Evolutionary conservation across 306 rosid species (phyloP), one percentile per base, ranked within the genome.

Genomic region (Dryas octopetala): DNA sequence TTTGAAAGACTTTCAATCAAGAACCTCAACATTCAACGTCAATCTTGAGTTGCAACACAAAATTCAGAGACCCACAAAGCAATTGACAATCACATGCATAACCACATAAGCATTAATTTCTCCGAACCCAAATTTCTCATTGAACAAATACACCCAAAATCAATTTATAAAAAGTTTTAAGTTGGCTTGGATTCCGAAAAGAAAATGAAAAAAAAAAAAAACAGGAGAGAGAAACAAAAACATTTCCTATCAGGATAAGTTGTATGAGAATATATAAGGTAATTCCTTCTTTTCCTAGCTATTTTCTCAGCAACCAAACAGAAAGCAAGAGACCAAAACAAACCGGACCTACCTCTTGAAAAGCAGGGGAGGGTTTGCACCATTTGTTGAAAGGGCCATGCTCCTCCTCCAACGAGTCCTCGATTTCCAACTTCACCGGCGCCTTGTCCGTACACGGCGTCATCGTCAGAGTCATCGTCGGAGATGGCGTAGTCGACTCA

Each of bases 381-480:
- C 95, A 94, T 84, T 90, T 93, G 65, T 54, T 57, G n/a, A 86
- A 72, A 13, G 96, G 88, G 6, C 77, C 89, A 49, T 86, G 80
- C 41, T 88, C 88, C 41, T 90, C 94, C 60, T 90, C 90, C 11
- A 85, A 80, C 2, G 88, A 38, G 19, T 92, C 98, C 75, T 89
- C 96, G 68, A 87, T 83, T 88, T 90, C 98, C 78, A 84, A 71
- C 81, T 90, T 93, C 76, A 87, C 87, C 49, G 89, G 82, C 8
- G 23, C 23, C 23, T 19, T 19, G 23, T 19, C 23, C 23, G 0
- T 19, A 19, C 23, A 19, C 23, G 23, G 62, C 48, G 83, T 83
- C 76, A 17, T 80, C 88, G 23, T 19, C 23, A 19, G 23, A 19
- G 23, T 19, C 23, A 19, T 19, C 23, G 23, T 19, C 23, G 23